Percentiles rank a stretch among this genome's conserved stretches.
Evolutionary conservation across 2,329 filamentous ascomycete species (phyloP).

Genomic region (Pseudogymnoascus sp.): DNA sequence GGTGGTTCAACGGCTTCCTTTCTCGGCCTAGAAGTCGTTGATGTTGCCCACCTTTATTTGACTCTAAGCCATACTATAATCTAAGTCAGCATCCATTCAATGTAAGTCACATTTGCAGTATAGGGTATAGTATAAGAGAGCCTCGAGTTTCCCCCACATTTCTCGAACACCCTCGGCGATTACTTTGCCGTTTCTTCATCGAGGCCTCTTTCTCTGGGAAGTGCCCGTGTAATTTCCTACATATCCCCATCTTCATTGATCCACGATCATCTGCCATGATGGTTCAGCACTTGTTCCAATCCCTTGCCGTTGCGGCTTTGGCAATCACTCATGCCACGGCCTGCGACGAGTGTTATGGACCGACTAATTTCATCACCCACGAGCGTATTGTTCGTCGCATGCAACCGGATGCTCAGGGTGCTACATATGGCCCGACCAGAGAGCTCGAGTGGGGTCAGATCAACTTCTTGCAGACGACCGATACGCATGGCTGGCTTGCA

Average conservation of each 20-base stretch:
- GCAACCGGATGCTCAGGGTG: constrained; percentile 39
- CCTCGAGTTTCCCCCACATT: neutral
- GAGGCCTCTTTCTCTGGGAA: neutral
- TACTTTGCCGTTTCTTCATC: neutral
- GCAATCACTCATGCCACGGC: constrained; percentile 25
- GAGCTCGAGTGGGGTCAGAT: constrained; percentile 86
- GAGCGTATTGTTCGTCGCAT: constrained; percentile 43
- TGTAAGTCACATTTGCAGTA: neutral
- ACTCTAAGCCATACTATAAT: neutral
- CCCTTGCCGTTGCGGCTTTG: constrained; percentile 13
- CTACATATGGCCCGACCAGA: constrained; percentile 46
- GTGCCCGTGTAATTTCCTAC: neutral
- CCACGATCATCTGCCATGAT: neutral
- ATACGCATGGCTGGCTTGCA: constrained; percentile 92
- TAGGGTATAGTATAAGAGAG: neutral
- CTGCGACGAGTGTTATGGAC: constrained; percentile 38
- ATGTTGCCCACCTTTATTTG: neutral
- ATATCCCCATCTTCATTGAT: neutral
- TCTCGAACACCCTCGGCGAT: neutral
- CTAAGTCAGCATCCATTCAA: neutral
- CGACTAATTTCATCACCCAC: constrained; percentile 35
- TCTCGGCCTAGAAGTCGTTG: neutral
- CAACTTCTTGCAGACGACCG: constrained; percentile 95
- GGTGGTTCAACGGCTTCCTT: neutral
- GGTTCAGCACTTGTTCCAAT: neutral